Conservation (phyloP, 495 filamentous ascomycete genomes). For the Talaromyces adpressus region DNA sequence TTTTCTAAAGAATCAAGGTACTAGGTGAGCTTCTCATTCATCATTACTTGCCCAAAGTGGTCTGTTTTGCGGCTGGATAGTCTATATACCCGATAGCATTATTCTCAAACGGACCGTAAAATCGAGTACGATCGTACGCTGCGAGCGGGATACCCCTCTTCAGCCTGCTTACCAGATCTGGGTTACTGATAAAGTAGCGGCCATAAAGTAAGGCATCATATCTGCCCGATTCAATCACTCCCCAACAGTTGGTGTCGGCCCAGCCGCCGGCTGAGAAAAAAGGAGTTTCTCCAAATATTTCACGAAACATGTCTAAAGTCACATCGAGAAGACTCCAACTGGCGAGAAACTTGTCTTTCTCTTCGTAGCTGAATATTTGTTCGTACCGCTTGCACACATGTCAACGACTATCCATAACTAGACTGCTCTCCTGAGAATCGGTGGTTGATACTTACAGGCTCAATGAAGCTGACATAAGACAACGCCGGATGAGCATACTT, state of each 20-base stretch:
- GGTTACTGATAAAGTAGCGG: conserved; percentile 60
- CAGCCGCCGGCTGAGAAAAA: conserved; percentile 43
- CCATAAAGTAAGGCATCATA: conserved; percentile 50
- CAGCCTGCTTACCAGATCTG: conserved; percentile 61
- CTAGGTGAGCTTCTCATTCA: too few species aligned
- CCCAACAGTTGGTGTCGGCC: conserved; percentile 40
- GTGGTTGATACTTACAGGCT: conserved; percentile 30
- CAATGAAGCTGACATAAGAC: conserved; percentile 46
- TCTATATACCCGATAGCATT: conserved; percentile 55
- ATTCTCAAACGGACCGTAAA: conserved; percentile 41
- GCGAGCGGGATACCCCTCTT: conserved; percentile 47
- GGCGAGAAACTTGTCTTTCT: conserved; percentile 37
- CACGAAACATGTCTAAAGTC: conserved; percentile 29
- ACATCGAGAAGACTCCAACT: conserved; percentile 36
- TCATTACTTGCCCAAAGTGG: too few species aligned
- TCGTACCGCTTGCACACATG: conserved; percentile 34
- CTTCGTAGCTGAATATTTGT: conserved; percentile 35
- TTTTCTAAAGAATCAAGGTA: too few species aligned
- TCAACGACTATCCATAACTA: not conserved
- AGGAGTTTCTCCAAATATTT: conserved; percentile 40
- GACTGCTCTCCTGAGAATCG: not conserved
- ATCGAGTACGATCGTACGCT: conserved; percentile 49
- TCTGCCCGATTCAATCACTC: conserved; percentile 31
- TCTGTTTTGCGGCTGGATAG: conserved; percentile 26
- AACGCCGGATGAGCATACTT: conserved; percentile 40